These are phyloP conservation scores for Blastobotrys chiropterorum DNA, from an alignment of 805 yeast species.

Conservation along the genomic window DNA sequence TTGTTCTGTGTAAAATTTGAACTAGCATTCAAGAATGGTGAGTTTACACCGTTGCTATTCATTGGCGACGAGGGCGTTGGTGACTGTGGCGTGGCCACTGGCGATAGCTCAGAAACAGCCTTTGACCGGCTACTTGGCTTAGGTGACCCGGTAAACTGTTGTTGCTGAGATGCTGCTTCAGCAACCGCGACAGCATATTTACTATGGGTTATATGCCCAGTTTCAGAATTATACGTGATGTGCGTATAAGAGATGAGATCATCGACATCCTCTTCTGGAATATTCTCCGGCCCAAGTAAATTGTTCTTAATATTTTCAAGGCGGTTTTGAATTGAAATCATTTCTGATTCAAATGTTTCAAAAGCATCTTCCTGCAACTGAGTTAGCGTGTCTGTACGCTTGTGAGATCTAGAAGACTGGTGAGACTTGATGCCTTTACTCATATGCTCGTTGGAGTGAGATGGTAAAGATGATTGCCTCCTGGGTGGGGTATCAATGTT, in stretches of 20 bases:
- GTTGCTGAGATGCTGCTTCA: slow-evolving; percentile 2
- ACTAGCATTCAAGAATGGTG: background rate
- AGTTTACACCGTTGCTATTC: background rate
- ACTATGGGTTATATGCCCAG: slow-evolving; percentile 4
- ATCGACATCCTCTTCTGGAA: slow-evolving; percentile 1
- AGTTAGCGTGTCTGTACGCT: slow-evolving; percentile 1
- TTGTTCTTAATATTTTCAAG: background rate
- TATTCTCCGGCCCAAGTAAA: background rate
- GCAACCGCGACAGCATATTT: slow-evolving; percentile 3
- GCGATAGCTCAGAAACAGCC: background rate
- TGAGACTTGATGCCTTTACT: background rate
- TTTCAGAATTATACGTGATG: slow-evolving; percentile 6
- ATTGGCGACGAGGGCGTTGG: background rate
- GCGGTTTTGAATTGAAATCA: background rate
- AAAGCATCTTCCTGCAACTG: slow-evolving; percentile 2
- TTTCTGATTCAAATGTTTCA: background rate
- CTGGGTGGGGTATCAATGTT: background rate
- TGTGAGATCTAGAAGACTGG: background rate
- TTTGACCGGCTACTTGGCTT: background rate
- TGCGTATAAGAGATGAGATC: background rate
- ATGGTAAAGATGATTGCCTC: background rate
- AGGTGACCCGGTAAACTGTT: background rate
- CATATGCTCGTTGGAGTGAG: background rate
- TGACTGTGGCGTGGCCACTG: background rate
- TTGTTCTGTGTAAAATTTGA: background rate